Conservation (phyloP, 176 grass and related monocot species). For the Hordeum marinum region DNA sequence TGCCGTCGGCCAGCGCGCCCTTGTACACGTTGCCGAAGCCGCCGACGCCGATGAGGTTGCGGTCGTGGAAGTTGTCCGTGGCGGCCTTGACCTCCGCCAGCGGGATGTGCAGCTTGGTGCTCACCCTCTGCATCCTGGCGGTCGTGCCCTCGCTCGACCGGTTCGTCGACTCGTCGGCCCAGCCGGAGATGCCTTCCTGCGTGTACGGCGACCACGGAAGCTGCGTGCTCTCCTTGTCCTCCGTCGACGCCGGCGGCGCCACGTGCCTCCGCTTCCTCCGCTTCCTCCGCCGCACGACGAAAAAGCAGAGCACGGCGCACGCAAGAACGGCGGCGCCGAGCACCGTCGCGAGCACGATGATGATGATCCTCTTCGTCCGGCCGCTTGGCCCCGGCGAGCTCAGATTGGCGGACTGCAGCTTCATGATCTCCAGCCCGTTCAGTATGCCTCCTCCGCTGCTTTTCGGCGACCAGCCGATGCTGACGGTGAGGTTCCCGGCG, state of each 20-base stretch:
- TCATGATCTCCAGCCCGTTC: constrained; percentile 87
- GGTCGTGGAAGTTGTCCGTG: constrained; percentile 50
- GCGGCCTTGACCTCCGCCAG: constrained; percentile 46
- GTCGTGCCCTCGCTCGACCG: constrained; percentile 3
- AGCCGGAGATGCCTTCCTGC: background rate
- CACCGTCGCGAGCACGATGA: constrained; percentile 16
- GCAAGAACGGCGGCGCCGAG: constrained; percentile 28
- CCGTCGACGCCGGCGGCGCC: constrained; percentile 19
- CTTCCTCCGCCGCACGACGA: constrained; percentile 6
- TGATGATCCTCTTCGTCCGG: background rate
- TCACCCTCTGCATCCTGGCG: constrained; percentile 26
- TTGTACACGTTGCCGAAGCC: constrained; percentile 76
- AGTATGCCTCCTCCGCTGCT: constrained; percentile 27
- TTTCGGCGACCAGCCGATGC: background rate
- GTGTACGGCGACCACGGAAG: constrained; percentile 35
- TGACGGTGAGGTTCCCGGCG: constrained; percentile 42
- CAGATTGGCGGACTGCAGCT: background rate
- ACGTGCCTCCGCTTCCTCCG: background rate
- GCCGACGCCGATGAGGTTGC: constrained; percentile 48
- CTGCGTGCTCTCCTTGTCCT: constrained; percentile 33
- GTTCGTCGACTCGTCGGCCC: constrained; percentile 42
- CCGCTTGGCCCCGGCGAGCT: background rate
- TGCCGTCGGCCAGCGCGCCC: constrained; percentile 45
- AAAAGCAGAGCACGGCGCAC: background rate
- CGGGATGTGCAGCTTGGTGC: constrained; percentile 39